Evolutionary conservation across 2,329 filamentous ascomycete genomes (phyloP).

Genomic region (Hymenoscyphus fructigenus): DNA sequence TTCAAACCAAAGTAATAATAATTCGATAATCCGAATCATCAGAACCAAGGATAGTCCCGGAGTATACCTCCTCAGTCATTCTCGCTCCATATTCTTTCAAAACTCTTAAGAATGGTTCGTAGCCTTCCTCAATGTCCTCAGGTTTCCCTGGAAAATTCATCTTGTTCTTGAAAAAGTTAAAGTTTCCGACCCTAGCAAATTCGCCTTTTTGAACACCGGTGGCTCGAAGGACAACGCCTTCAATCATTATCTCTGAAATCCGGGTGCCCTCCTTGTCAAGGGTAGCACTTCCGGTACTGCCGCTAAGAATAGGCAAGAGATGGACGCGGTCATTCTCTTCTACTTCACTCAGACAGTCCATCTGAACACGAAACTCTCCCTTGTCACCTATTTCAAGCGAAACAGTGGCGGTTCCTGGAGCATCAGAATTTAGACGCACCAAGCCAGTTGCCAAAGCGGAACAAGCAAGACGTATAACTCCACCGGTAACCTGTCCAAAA

Average conservation of each 20-base stretch:
- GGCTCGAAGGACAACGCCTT: constrained; percentile 16
- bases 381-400: not conserved
- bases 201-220: constrained; percentile 14
- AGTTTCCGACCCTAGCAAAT: constrained; percentile 15
- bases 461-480: constrained; percentile 22
- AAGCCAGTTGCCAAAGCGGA: constrained; percentile 18
- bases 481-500: constrained; percentile 20
- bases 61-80: not conserved
- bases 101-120: too few species aligned
- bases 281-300: not conserved
- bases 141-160: too few species aligned
- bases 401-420: not conserved
- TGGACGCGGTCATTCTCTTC: constrained; percentile 7
- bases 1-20: too few species aligned
- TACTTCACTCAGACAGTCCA: constrained; percentile 18
- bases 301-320: constrained; percentile 16
- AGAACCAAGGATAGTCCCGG: not conserved
- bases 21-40: not conserved
- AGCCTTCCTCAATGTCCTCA: too few species aligned
- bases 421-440: not conserved
- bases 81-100: not conserved
- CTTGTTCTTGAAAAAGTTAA: not conserved
- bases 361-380: constrained; percentile 8
- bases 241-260: constrained; percentile 6
- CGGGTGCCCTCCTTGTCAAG: not conserved